Base-by-base conservation (phyloP, 2,329 filamentous ascomycete species). In the Clarireedia monteithiana region DNA sequence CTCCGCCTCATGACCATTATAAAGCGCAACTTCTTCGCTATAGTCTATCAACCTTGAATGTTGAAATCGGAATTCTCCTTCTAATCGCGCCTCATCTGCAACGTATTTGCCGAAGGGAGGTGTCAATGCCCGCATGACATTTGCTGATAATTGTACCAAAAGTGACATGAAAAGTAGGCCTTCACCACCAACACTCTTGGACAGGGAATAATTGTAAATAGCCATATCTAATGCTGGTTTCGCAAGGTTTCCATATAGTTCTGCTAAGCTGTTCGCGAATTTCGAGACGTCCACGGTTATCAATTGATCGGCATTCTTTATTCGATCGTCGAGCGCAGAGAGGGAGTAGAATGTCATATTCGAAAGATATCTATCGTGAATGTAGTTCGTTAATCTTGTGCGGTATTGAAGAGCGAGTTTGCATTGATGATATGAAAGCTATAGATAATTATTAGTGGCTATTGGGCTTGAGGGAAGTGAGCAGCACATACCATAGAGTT, bases 341-440 rank as follows among this genome's bases (percentile, higher is more conserved):
- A 99, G 87, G 3, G 91, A 91, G 71, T 99, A 99, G 71, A 97
- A 99, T 0, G 92, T 97, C 82, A 99, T 88, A 58, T 96, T 88
- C n/a, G 89, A 91, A 14, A 99, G 81, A 71, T 99, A 99, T 70
- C 91, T 89, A 70, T 95, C 88, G 74, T 99, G 94, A 50, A 99
- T 94, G 69, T 91, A 79, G 67, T 94, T 88, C n/a, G 94, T 99
- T 36, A 99, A 79, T 47, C 94, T 84, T 40, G 91, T 92, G 59
- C 94, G 86, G 71, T 99, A 99, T 68, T 92, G 89, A 30, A 99
- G 77, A 0, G 92, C 91, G 45, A 99, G 81, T 70, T 95, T 91
- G 67, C 91, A 95, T 75, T 99, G 94, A 68, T 99, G 94, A 70
- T 96, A 97, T 26, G 91, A 95, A 45, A 97, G 79, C 89, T 95